Percentiles rank a stretch among this genome's conserved stretches.
Conservation (phyloP, 768 basidiomycete genomes). For the Pisolithus marmoratus region DNA sequence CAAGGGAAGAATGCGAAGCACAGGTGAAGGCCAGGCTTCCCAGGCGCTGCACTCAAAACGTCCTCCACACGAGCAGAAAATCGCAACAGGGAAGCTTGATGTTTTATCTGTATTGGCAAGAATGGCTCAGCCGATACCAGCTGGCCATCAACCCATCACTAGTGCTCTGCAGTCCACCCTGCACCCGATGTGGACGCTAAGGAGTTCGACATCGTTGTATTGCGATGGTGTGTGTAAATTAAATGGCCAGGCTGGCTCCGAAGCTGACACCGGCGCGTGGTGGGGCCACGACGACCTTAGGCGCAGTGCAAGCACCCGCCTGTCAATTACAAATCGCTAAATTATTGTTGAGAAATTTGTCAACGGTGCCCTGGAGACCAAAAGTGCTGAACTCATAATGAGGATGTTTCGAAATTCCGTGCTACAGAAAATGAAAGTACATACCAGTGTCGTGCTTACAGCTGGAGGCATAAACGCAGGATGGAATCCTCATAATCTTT, state of each 20-base stretch:
- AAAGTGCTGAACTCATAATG: conserved; percentile 84
- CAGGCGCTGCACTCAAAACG: conserved; percentile 61
- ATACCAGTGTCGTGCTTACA: no score
- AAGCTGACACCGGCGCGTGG: conserved; percentile 87
- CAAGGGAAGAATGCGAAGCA: conserved; percentile 65
- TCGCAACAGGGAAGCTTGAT: conserved; percentile 33
- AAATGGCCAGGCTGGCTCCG: conserved; percentile 63
- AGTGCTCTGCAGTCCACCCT: not conserved
- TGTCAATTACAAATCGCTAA: not conserved
- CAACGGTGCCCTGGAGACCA: conserved; percentile 74
- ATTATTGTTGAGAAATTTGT: conserved; percentile 53
- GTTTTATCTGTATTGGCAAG: conserved; percentile 5
- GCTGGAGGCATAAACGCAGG: no score
- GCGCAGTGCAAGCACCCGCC: conserved; percentile 20
- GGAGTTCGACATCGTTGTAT: conserved; percentile 56
- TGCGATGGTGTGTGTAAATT: conserved; percentile 86
- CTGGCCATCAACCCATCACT: conserved; percentile 14
- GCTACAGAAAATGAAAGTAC: not conserved
- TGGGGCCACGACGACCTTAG: conserved; percentile 69
- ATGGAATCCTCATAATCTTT: no score
- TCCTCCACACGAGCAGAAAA: conserved; percentile 50
- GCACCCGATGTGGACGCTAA: conserved; percentile 19
- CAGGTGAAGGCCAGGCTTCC: conserved; percentile 67
- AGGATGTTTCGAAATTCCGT: conserved; percentile 19
- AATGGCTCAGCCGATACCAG: conserved; percentile 7